Evolutionary conservation across 2,329 filamentous ascomycete species (phyloP).

Genomic region (Pseudohalonectria lignicola): DNA sequence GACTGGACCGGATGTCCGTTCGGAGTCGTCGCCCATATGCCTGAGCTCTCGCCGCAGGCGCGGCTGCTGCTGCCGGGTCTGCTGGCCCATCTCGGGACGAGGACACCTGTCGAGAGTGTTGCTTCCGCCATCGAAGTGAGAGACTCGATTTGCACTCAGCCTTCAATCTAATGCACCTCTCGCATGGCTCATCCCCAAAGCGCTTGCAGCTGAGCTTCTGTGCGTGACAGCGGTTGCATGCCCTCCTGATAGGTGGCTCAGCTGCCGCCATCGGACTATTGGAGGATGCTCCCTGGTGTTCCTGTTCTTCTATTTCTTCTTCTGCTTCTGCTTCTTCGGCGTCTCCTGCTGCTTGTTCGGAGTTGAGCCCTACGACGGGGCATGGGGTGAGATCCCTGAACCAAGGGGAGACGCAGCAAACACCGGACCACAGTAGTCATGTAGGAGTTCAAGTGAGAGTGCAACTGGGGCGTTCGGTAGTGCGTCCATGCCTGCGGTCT

Average conservation of each 20-base stretch:
- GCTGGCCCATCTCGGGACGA: too few species aligned
- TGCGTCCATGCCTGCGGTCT: too few species aligned
- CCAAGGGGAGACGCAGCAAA: not conserved
- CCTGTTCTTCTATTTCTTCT: too few species aligned
- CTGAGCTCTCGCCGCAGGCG: not conserved
- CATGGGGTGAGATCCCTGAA: not conserved
- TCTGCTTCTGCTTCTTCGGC: not conserved
- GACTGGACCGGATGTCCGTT: too few species aligned
- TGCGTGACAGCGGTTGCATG: conserved; percentile 33
- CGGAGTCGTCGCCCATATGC: too few species aligned
- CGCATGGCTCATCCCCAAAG: conserved; percentile 25
- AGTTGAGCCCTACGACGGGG: not conserved
- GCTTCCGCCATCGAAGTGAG: conserved; percentile 15
- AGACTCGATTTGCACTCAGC: conserved; percentile 32
- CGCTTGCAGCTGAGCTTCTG: conserved; percentile 36
- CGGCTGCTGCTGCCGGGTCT: not conserved
- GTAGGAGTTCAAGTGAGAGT: too few species aligned
- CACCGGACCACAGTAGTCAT: too few species aligned
- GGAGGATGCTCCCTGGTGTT: too few species aligned
- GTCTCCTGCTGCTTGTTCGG: not conserved
- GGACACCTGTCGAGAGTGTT: conserved; percentile 10
- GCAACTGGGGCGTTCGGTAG: too few species aligned
- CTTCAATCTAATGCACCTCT: conserved; percentile 28
- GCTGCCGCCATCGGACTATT: too few species aligned
- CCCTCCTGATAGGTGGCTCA: conserved; percentile 20